Percentiles rank a stretch among this genome's conserved stretches.
Conservation (phyloP, 163 green algal species). For the Chlorella variabilis region DNA sequence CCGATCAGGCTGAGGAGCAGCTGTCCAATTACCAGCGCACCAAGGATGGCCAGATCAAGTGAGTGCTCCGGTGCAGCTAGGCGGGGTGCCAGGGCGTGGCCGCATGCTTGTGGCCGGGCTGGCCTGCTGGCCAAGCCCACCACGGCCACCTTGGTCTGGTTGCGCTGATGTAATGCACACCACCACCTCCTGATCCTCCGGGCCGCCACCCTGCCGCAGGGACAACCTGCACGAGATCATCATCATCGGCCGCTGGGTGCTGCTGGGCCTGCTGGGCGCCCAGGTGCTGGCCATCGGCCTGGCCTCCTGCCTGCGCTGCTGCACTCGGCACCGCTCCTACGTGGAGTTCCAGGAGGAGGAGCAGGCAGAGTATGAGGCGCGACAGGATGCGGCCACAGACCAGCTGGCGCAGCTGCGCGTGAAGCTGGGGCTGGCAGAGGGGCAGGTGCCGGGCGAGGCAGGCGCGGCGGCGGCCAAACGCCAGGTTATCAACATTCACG, state of each 20-base stretch:
- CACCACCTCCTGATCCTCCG: too few relatives aligned
- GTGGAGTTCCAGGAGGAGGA: constrained; percentile 44
- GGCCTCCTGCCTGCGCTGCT: constrained; percentile 33
- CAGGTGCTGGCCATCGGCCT: constrained; percentile 41
- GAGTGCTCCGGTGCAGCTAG: background rate
- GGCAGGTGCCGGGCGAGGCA: background rate
- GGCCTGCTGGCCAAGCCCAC: background rate
- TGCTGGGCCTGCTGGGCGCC: constrained; percentile 45
- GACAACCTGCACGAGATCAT: constrained; percentile 38
- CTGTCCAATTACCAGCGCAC: constrained; percentile 19
- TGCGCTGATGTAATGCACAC: too few relatives aligned
- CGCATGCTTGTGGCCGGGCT: too few relatives aligned
- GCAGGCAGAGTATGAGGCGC: constrained; percentile 7
- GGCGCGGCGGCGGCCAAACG: background rate
- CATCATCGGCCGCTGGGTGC: constrained; percentile 43
- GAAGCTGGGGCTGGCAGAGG: constrained; percentile 27
- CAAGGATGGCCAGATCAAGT: constrained; percentile 5
- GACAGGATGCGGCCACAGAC: background rate
- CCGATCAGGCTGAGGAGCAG: constrained; percentile 23
- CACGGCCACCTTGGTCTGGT: background rate
- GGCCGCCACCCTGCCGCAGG: background rate
- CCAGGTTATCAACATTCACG: constrained; percentile 24
- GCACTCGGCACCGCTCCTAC: constrained; percentile 9
- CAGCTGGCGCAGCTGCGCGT: constrained; percentile 13
- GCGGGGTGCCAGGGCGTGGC: too few relatives aligned